A percentile compares a stretch with the other conserved stretches of the same genome.
Evolutionary conservation across 2,329 filamentous ascomycete genomes (phyloP).

Genomic region (Aspergillus fructus): DNA sequence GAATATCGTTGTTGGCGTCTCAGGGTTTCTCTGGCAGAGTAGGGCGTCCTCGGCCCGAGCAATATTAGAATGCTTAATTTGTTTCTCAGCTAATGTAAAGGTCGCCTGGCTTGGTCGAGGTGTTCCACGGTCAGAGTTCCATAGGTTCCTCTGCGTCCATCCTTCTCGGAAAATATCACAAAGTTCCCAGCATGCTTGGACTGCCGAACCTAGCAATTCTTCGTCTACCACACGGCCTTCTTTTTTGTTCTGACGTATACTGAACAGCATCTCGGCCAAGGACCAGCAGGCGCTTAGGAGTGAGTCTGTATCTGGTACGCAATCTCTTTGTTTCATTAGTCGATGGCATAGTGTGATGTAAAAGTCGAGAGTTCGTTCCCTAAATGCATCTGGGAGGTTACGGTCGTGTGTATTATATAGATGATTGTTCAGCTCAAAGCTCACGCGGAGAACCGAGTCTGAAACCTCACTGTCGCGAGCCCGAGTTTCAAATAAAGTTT

Average conservation of each 20-base stretch:
- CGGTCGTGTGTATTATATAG: conserved; percentile 90
- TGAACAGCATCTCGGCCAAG: conserved; percentile 90
- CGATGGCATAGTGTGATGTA: conserved; percentile 92
- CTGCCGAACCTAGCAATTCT: conserved; percentile 80
- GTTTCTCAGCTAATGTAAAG: conserved; percentile 62
- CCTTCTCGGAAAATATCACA: conserved; percentile 91
- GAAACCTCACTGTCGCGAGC: conserved; percentile 73
- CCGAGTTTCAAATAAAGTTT: conserved; percentile 83
- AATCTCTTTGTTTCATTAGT: conserved; percentile 89
- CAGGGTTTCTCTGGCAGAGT: conserved; percentile 53
- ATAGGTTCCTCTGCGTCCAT: conserved; percentile 77
- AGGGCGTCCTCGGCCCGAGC: conserved; percentile 26
- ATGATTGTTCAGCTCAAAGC: conserved; percentile 94
- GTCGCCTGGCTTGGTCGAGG: conserved; percentile 76
- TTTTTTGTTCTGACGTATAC: conserved; percentile 75
- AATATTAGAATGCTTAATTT: conserved; percentile 47
- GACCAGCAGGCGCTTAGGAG: conserved; percentile 85
- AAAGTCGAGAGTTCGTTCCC: conserved; percentile 87
- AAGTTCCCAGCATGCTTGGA: conserved; percentile 92
- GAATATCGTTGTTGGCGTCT: conserved; percentile 93
- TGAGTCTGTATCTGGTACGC: conserved; percentile 76
- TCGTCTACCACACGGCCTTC: conserved; percentile 74
- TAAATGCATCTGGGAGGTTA: conserved; percentile 78
- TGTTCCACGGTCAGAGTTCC: conserved; percentile 70
- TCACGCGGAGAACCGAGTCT: conserved; percentile 86